Percentiles rank a stretch among this genome's conserved stretches.
Evolutionary conservation across 495 filamentous ascomycete genomes (phyloP).

Genomic region (Xylaria acuta): DNA sequence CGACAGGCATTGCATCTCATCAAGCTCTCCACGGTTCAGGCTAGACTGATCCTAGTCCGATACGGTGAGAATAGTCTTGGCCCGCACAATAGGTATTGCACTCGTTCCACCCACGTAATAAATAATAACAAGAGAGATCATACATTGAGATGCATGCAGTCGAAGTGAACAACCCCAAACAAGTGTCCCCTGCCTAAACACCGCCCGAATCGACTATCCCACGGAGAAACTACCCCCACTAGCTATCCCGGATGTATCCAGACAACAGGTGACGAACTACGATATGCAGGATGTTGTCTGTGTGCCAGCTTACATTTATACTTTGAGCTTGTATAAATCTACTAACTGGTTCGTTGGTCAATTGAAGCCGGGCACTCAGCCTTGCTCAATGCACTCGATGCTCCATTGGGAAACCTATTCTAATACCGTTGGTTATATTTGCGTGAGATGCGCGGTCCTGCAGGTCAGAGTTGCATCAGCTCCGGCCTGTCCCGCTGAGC

Average conservation of each 20-base stretch:
- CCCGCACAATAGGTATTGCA: neutral
- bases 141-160: neutral
- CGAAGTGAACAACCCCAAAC: neutral
- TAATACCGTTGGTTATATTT: constrained; percentile 15
- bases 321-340: neutral
- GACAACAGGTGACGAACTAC: neutral
- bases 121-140: neutral
- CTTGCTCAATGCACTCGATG: constrained; percentile 17
- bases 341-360: constrained; percentile 3
- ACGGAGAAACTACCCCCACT: too few relatives aligned
- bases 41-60: constrained; percentile 3
- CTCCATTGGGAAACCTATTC: neutral
- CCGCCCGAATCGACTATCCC: neutral
- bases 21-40: neutral
- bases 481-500: constrained; percentile 19
- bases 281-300: constrained; percentile 5
- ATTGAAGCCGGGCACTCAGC: neutral
- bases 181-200: neutral
- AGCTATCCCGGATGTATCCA: neutral
- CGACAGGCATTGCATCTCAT: constrained; percentile 9
- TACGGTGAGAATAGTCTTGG: neutral
- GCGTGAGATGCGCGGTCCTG: constrained; percentile 21
- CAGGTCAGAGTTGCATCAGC: constrained; percentile 27
- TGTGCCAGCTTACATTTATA: constrained; percentile 6
- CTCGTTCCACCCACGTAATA: neutral